Conservation (phyloP, 768 basidiomycete species). For the Tephrocybe sp. region DNA sequence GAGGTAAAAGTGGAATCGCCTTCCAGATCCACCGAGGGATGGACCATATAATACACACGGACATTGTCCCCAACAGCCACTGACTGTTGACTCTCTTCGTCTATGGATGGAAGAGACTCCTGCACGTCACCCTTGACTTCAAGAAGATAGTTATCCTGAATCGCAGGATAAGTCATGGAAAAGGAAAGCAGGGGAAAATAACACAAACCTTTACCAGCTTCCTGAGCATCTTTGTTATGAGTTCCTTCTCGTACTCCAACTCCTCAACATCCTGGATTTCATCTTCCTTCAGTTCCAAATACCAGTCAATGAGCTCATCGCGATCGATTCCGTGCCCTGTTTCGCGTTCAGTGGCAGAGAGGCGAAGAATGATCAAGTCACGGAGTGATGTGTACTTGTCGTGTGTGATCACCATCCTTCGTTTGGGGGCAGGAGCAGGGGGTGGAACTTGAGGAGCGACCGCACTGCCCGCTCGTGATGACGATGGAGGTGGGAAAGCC, state of each 20-base stretch:
- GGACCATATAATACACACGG: conserved; percentile 86
- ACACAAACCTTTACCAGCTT: conserved; percentile 83
- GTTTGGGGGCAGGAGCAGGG: conserved; percentile 50
- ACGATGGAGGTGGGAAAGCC: conserved; percentile 31
- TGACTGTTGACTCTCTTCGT: conserved; percentile 55
- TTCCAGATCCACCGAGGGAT: conserved; percentile 82
- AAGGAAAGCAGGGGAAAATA: background rate
- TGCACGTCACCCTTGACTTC: conserved; percentile 83
- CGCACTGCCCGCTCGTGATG: conserved; percentile 37
- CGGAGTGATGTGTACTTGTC: conserved; percentile 92
- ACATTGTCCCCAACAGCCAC: conserved; percentile 53
- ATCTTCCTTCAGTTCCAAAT: conserved; percentile 84
- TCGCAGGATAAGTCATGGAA: conserved; percentile 5
- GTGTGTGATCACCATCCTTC: conserved; percentile 90
- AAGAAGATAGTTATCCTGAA: conserved; percentile 80
- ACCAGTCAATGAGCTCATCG: conserved; percentile 96
- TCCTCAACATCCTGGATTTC: conserved; percentile 84
- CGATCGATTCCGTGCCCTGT: conserved; percentile 77
- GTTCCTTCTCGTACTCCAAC: conserved; percentile 85
- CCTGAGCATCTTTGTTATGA: conserved; percentile 84
- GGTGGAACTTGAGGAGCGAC: conserved; percentile 34
- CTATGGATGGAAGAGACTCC: conserved; percentile 68
- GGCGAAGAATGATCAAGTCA: conserved; percentile 81
- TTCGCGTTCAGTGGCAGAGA: conserved; percentile 73
- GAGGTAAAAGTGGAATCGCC: conserved; percentile 42